These are phyloP conservation scores for Raddia distichophylla DNA, from an alignment of 176 grass and related monocot genomes.

Conservation along the genomic window DNA sequence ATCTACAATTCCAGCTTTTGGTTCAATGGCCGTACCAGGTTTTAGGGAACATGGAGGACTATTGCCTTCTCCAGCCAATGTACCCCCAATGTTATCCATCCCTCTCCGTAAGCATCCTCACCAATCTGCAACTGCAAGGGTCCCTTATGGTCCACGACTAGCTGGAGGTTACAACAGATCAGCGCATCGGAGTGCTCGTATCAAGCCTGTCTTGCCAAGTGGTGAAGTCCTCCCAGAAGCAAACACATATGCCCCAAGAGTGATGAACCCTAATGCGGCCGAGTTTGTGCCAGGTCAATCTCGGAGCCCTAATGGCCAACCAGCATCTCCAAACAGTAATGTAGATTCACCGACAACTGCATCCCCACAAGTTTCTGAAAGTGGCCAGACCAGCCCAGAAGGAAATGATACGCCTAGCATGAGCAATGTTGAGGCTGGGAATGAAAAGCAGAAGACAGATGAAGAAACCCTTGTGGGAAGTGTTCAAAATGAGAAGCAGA, in stretches of 20 bases:
- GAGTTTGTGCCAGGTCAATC: slow-evolving; percentile 88
- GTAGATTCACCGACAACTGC: slow-evolving; percentile 53
- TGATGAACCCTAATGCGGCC: slow-evolving; percentile 90
- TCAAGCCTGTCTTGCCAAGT: slow-evolving; percentile 69
- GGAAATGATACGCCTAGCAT: slow-evolving; percentile 31
- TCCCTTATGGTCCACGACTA: slow-evolving; percentile 94
- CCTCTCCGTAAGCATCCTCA: slow-evolving; percentile 90
- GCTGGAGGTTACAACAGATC: slow-evolving; percentile 88
- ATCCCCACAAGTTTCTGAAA: slow-evolving; percentile 62
- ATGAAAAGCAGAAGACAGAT: slow-evolving; percentile 39
- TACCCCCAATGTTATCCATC: slow-evolving; percentile 78
- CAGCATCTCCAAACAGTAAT: slow-evolving; percentile 58
- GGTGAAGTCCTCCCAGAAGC: slow-evolving; percentile 66
- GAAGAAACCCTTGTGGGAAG: slow-evolving; percentile 36
- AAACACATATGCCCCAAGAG: slow-evolving; percentile 54
- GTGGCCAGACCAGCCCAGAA: slow-evolving; percentile 34
- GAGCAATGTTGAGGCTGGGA: slow-evolving; percentile 36
- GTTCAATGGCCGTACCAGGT: slow-evolving; percentile 78
- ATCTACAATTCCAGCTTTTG: slow-evolving; percentile 78
- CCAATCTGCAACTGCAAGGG: slow-evolving; percentile 93
- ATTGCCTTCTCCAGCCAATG: slow-evolving; percentile 79
- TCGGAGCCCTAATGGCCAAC: slow-evolving; percentile 60
- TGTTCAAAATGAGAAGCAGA: neutral
- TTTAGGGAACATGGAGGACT: slow-evolving; percentile 95
- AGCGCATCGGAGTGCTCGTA: slow-evolving; percentile 74